These are phyloP conservation scores for Ascosphaera aggregata DNA, from an alignment of 2,329 filamentous ascomycete genomes.

Conservation along the genomic window DNA sequence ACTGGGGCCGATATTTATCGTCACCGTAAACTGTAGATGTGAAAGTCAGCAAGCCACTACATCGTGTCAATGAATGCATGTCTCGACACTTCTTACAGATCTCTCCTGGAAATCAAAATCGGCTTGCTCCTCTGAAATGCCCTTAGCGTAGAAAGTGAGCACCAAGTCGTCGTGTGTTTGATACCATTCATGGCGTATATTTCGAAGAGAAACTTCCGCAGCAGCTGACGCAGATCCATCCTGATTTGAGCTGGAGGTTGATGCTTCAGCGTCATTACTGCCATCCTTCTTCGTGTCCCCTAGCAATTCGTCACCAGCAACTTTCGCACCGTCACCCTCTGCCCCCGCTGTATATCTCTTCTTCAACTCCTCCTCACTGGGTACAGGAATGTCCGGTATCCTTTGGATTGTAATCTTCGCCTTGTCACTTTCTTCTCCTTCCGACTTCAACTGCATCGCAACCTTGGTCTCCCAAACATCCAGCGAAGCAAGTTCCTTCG, in stretches of 20 bases:
- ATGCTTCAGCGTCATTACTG: conserved; percentile 1
- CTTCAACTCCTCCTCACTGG: conserved; percentile 17
- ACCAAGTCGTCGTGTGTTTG: conserved; percentile 37
- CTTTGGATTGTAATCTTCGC: conserved; percentile 26
- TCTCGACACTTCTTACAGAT: conserved; percentile 20
- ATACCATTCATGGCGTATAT: conserved; percentile 47
- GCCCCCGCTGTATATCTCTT: conserved; percentile 10
- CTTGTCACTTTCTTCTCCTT: conserved; percentile 27
- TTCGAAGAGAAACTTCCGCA: conserved; percentile 21
- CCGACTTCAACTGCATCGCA: conserved; percentile 24
- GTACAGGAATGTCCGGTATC: conserved; percentile 25
- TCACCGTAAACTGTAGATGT: not conserved
- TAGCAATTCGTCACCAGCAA: not conserved
- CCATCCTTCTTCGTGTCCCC: conserved; percentile 1
- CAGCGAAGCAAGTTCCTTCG: conserved; percentile 13
- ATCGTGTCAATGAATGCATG: too few species aligned
- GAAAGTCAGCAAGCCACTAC: too few species aligned
- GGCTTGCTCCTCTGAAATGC: conserved; percentile 32
- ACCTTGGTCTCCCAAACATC: conserved; percentile 36
- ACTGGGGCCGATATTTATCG: not conserved
- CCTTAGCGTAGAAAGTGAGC: conserved; percentile 42
- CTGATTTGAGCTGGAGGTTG: not conserved
- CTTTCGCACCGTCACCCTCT: not conserved
- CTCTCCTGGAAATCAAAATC: conserved; percentile 27
- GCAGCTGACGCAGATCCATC: conserved; percentile 3